Evolutionary conservation across 768 basidiomycete species (phyloP).

Genomic region (Suillus brevipes): DNA sequence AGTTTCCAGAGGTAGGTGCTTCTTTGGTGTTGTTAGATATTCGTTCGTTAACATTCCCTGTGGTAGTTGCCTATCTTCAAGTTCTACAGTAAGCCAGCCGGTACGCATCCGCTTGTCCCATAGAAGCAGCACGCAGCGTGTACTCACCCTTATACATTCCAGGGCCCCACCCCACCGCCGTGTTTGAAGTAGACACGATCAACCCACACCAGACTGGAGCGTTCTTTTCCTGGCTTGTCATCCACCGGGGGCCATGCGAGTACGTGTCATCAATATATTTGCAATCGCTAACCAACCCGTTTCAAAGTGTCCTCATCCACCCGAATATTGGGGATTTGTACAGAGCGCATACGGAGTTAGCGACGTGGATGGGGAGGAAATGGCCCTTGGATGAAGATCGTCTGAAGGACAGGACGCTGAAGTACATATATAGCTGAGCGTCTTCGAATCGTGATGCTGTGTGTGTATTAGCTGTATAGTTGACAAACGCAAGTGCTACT

Average conservation of each 20-base stretch:
- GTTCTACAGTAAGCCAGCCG: constrained; percentile 63
- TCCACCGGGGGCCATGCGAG: constrained; percentile 72
- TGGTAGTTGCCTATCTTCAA: constrained; percentile 57
- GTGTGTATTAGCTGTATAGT: too few relatives aligned
- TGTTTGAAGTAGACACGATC: constrained; percentile 73
- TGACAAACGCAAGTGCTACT: too few relatives aligned
- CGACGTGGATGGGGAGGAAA: constrained; percentile 64
- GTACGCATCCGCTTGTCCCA: constrained; percentile 32
- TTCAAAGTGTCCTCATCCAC: constrained; percentile 61
- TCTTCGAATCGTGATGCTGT: too few relatives aligned
- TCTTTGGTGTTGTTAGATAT: not conserved
- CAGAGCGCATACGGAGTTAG: constrained; percentile 62
- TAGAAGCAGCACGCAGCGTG: not conserved
- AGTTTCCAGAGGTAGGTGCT: constrained; percentile 63
- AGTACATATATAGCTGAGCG: too few relatives aligned
- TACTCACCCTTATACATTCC: not conserved
- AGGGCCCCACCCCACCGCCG: constrained; percentile 70
- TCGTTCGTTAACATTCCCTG: constrained; percentile 1
- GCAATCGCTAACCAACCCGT: not conserved
- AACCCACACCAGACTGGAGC: constrained; percentile 68
- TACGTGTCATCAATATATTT: constrained; percentile 37
- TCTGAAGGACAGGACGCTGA: not conserved
- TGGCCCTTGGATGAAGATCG: constrained; percentile 44
- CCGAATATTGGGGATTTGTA: constrained; percentile 60
- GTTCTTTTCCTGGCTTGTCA: constrained; percentile 65